Evolutionary conservation across 2,329 filamentous ascomycete genomes (phyloP).

Genomic region (Fusarium fujikuroi): DNA sequence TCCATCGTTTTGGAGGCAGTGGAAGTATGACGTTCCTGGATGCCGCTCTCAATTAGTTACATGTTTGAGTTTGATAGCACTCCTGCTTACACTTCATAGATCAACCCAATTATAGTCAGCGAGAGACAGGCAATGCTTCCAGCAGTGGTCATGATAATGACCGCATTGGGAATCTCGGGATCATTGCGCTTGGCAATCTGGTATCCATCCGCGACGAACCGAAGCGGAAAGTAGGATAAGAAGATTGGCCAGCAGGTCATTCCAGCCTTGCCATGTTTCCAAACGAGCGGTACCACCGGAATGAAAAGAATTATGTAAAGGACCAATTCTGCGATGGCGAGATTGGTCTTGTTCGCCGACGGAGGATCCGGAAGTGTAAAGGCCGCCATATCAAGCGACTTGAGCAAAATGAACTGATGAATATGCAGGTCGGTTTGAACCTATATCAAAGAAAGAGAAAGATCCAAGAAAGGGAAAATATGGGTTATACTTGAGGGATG

Average conservation of each 20-base stretch:
- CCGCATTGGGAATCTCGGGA: background rate
- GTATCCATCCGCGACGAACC: background rate
- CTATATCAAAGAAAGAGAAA: background rate
- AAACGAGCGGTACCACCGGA: background rate
- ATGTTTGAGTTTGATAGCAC: background rate
- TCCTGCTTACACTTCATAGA: background rate
- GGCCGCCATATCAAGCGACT: background rate
- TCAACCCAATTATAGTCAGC: background rate
- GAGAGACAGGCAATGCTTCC: background rate
- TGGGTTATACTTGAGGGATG: background rate
- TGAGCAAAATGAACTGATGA: background rate
- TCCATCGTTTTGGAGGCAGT: background rate
- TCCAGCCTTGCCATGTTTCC: background rate
- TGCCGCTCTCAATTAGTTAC: background rate
- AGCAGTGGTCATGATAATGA: background rate
- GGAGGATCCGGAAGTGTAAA: background rate
- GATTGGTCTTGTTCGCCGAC: background rate
- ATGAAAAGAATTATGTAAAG: background rate
- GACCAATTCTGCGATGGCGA: background rate
- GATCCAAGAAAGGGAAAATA: background rate
- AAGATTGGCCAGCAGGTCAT: background rate
- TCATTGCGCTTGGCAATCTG: background rate
- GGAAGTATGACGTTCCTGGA: background rate
- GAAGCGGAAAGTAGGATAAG: accelerated
- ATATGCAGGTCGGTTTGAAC: background rate